phyloP scores from a whole-genome alignment of 2,329 filamentous ascomycete genomes.

The Stagonosporopsis rhizophila region DNA sequence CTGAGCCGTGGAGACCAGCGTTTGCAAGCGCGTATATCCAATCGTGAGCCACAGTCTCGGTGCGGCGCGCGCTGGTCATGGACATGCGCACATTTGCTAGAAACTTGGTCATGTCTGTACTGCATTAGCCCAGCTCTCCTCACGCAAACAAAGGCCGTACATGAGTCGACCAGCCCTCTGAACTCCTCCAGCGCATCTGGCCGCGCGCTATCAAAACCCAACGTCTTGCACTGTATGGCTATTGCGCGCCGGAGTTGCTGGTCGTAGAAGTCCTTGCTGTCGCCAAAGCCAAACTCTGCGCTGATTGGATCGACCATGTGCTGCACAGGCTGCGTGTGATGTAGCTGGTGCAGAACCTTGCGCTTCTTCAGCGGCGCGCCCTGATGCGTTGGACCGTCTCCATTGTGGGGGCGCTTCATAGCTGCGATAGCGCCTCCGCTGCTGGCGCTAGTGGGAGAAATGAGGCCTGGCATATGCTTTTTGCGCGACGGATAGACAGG shows the following conservation, averaged over 20 bases:
- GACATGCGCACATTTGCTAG: constrained; percentile 62
- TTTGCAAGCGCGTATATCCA: constrained; percentile 62
- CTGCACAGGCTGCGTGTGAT: constrained; percentile 44
- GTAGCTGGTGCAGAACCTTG: constrained; percentile 43
- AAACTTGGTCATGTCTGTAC: constrained; percentile 62
- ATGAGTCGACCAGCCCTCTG: constrained; percentile 63
- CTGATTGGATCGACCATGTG: constrained; percentile 43
- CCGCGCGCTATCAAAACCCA: constrained; percentile 63
- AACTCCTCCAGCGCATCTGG: constrained; percentile 65
- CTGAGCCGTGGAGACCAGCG: constrained; percentile 48
- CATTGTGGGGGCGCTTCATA: constrained; percentile 45
- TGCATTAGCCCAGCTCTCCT: constrained; percentile 28
- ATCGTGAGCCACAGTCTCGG: constrained; percentile 64
- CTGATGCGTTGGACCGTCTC: constrained; percentile 28
- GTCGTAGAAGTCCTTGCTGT: constrained; percentile 62
- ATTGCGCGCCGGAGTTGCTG: constrained; percentile 64
- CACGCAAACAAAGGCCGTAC: constrained; percentile 52
- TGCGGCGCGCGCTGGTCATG: constrained; percentile 65
- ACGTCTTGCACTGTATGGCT: constrained; percentile 57
- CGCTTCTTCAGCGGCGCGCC: constrained; percentile 43
- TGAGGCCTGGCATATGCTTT: constrained; percentile 45
- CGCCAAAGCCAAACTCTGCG: constrained; percentile 41
- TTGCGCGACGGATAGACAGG: constrained; percentile 13
- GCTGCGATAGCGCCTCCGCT: constrained; percentile 40
- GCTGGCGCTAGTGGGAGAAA: constrained; percentile 39